Evolutionary conservation across 345 rosid genomes (phyloP).

Genomic region (Populus tremula): DNA sequence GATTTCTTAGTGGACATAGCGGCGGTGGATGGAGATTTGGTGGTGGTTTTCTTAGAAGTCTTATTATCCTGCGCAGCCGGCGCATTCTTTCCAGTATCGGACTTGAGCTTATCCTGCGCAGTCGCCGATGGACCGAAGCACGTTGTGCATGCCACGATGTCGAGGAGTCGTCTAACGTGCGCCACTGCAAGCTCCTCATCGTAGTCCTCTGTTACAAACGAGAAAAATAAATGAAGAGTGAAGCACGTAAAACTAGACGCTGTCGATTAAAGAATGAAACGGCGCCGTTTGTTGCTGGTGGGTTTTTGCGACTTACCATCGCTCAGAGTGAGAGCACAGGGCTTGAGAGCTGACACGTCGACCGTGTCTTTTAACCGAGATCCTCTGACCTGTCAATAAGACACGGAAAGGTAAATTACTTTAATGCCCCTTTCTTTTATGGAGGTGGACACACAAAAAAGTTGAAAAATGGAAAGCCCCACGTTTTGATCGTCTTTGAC

Average conservation of each 20-base stretch:
- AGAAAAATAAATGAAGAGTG: not conserved
- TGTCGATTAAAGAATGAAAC: not conserved
- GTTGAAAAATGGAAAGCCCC: not conserved
- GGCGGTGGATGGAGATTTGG: constrained; percentile 10
- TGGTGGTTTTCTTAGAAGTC: constrained; percentile 39
- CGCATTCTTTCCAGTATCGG: constrained; percentile 46
- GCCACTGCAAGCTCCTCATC: constrained; percentile 76
- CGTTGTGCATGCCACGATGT: constrained; percentile 80
- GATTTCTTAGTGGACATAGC: constrained; percentile 22
- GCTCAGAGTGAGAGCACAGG: constrained; percentile 57
- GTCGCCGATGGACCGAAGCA: constrained; percentile 64
- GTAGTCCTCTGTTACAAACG: constrained; percentile 61
- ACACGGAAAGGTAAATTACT: not conserved
- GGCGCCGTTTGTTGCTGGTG: constrained; percentile 8
- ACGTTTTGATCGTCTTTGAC: not conserved
- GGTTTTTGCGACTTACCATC: constrained; percentile 46
- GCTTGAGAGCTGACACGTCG: constrained; percentile 84
- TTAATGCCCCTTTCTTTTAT: not conserved
- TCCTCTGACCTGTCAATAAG: constrained; percentile 61
- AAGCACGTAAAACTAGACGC: not conserved
- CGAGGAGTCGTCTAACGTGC: constrained; percentile 88
- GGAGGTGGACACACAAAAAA: not conserved
- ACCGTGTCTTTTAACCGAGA: constrained; percentile 61
- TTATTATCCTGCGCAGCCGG: constrained; percentile 30
- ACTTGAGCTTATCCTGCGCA: constrained; percentile 40